phyloP scores from a whole-genome alignment of 2,329 filamentous ascomycete species.

The Pleoardoris graminearum region DNA sequence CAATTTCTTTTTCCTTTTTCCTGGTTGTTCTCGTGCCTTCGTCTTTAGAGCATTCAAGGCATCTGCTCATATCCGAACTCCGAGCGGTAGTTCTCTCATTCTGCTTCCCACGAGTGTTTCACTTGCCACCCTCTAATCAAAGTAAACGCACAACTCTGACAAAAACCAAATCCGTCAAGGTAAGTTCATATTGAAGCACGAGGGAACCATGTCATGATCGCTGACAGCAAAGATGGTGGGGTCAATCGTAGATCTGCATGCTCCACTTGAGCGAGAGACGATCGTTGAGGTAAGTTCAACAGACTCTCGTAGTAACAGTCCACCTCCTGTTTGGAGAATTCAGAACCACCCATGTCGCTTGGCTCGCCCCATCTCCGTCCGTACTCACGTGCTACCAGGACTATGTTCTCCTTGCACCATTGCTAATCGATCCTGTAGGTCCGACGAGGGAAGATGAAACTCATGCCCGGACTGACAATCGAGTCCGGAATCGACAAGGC shows the following conservation, averaged over 20 bases:
- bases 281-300: neutral
- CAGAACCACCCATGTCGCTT: no score
- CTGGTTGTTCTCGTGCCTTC: no score
- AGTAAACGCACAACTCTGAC: neutral
- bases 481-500: slow-evolving; percentile 9
- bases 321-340: no score
- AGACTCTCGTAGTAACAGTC: neutral
- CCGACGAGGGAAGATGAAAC: slow-evolving; percentile 7
- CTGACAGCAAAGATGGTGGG: neutral
- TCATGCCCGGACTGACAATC: slow-evolving; percentile 7
- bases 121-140: neutral
- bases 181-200: neutral
- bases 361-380: no score
- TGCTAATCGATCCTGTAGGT: neutral
- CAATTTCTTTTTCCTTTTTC: no score
- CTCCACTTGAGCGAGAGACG: neutral
- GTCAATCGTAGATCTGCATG: neutral
- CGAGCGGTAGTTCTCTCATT: neutral
- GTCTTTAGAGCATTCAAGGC: no score
- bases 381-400: no score
- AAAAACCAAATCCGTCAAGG: neutral
- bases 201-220: neutral
- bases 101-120: neutral
- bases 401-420: neutral
- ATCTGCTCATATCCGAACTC: no score